Evolutionary conservation across 2,329 filamentous ascomycete genomes (phyloP).

Genomic region (Ophiosphaerella narmari): DNA sequence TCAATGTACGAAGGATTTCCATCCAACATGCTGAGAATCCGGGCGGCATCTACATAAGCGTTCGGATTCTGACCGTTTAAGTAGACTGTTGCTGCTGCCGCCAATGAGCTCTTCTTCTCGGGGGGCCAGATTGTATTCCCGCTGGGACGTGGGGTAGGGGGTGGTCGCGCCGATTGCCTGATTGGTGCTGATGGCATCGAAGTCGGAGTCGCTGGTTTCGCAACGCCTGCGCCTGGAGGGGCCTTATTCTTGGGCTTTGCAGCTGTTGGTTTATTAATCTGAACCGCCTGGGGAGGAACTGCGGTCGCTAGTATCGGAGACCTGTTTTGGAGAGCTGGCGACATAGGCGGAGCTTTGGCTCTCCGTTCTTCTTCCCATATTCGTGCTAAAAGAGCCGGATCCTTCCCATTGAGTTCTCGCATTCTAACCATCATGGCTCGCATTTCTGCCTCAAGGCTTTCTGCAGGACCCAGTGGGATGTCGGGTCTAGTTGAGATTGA

Average conservation of each 20-base stretch:
- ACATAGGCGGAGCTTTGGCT: constrained; percentile 37
- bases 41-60: constrained; percentile 44
- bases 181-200: constrained; percentile 7
- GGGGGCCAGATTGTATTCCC: constrained; percentile 56
- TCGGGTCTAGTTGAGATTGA: constrained; percentile 3
- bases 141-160: constrained; percentile 8
- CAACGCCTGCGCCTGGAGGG: not conserved
- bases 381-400: constrained; percentile 59
- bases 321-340: constrained; percentile 26
- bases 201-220: constrained; percentile 7
- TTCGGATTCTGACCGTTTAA: constrained; percentile 51
- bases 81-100: constrained; percentile 55
- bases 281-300: constrained; percentile 10
- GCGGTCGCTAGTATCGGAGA: constrained; percentile 23
- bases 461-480: constrained; percentile 11
- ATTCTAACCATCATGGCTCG: constrained; percentile 62
- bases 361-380: constrained; percentile 61
- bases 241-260: constrained; percentile 31
- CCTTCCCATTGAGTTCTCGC: constrained; percentile 60
- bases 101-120: constrained; percentile 56
- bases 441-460: constrained; percentile 57
- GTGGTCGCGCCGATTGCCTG: constrained; percentile 6
- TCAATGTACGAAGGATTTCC: constrained; percentile 61
- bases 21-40: constrained; percentile 55
- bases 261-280: constrained; percentile 13